phyloP scores from a whole-genome alignment of 352 stramenopile species.

The Globisporangium takayamanum region DNA sequence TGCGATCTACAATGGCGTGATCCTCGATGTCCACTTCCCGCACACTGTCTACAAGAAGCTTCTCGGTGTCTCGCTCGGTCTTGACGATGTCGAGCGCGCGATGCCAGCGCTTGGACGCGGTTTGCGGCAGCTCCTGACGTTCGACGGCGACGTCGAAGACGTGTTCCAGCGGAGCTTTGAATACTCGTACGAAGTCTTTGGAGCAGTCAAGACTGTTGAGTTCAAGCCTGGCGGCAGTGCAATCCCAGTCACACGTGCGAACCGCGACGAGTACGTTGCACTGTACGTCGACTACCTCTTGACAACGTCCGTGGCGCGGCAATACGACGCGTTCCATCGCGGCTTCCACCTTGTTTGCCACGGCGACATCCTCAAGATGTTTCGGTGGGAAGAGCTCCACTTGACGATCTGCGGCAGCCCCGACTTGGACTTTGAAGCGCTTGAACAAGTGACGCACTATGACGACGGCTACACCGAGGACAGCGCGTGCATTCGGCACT shows the following conservation, averaged over 20 bases:
- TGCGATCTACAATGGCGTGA: conserved; percentile 83
- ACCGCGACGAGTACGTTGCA: conserved; percentile 63
- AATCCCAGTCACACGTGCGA: conserved; percentile 59
- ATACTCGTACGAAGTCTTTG: conserved; percentile 78
- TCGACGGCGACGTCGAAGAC: conserved; percentile 61
- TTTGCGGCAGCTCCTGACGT: conserved; percentile 56
- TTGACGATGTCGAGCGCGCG: conserved; percentile 52
- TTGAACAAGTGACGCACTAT: conserved; percentile 69
- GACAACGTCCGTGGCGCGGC: conserved; percentile 45
- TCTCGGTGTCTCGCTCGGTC: conserved; percentile 39
- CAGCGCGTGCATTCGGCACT: conserved; percentile 58
- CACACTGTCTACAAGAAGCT: conserved; percentile 83
- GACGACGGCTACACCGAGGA: conserved; percentile 70
- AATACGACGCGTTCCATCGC: conserved; percentile 69
- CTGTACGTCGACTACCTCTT: conserved; percentile 73
- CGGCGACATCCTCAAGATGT: conserved; percentile 63
- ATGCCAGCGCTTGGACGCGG: conserved; percentile 58
- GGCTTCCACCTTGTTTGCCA: conserved; percentile 77
- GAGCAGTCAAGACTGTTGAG: conserved; percentile 71
- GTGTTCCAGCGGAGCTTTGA: conserved; percentile 73
- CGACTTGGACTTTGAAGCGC: conserved; percentile 72
- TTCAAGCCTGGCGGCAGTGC: conserved; percentile 50
- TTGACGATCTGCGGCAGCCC: conserved; percentile 68
- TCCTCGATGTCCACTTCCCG: conserved; percentile 77
- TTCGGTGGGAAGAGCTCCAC: conserved; percentile 76